Evolutionary conservation across 2,329 filamentous ascomycete genomes (phyloP), one percentile per base, ranked within the genome.

Genomic region (Trichoderma sp.): DNA sequence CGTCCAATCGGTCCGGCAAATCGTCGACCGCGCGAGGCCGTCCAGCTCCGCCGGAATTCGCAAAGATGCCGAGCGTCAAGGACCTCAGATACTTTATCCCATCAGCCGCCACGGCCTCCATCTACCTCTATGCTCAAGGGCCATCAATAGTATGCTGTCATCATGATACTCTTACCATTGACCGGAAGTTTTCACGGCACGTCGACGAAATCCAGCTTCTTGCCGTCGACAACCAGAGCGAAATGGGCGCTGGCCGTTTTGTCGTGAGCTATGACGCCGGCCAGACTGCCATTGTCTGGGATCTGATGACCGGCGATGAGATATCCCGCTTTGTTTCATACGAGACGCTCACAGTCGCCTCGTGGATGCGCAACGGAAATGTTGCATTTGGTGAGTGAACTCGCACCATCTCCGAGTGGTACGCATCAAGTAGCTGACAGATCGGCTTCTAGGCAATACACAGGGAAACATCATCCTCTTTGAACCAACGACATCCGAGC

Each of bases 351-450:
- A 90, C 89, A 25, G 90, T 92, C 34, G 94, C 94, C 42, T 86
- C 92, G 13, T 99, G 95, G 93, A 97, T 99, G 94, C 87, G 90
- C 53, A 97, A 97, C 80, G 95, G 95, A 65, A 97, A 97, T 80
- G 90, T 99, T 72, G 94, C 93, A 42, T 98, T 98, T 83, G 95
- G 94, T 97, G 84, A 79, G 89, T 75, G 32, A 32, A 25, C 34
- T 3, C 53, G 65, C 15, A 32, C 19, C 2, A 52, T 15, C 10
- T 17, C 53, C 15, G 15, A 2, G 29, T n/a, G 22, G 52, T 35
- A 45, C 39, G n/a, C 2, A 35, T 32, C n/a, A 10, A n/a, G 25
- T 10, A 19, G 39, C 72, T 74, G 72, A 73, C 73, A 74, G 59
- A 57, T 48, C 5, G 67, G 27, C 6, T 48, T 56, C 13, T 68